Evolutionary conservation across 106 monocot species (phyloP), one percentile per base, ranked within the genome.

Genomic region (Ottelia alismoides): DNA sequence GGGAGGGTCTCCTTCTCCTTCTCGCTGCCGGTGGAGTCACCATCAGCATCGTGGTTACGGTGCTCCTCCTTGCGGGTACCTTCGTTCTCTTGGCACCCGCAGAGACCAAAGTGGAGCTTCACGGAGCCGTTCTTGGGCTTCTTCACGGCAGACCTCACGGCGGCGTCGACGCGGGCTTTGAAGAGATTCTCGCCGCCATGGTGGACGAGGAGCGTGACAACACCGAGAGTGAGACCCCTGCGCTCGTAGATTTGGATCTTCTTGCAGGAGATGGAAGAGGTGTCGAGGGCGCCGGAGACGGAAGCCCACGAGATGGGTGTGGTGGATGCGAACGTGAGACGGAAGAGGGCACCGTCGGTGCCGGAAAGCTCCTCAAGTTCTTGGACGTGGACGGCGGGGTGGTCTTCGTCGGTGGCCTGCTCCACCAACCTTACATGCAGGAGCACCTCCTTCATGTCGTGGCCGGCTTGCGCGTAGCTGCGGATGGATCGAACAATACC

Each of bases 221-320:
- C 69, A 4, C 87, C 88, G 11, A 93, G 68, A 0, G 78, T 78
- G 29, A 84, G 69, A 20, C 78, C 83, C 52, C 78, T 87, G 70
- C 88, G 83, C 78, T 87, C 93, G 31, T 88, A 93, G 54, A 87
- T 84, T 71, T 93, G 88, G 57, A 88, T 69, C 61, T 75, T 84
- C 46, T 74, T 76, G 75, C 88, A 93, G 60, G 49, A 65, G 53
- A 93, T 62, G 56, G 64, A 52, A 11, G 68, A 72, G 40, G 43
- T 66, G 25, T 88, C 93, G 3, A 93, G 77, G 16, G 77, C 72
- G 1, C 67, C 72, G 2, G 87, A 80, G 45, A 93, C 69, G 17
- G 78, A 72, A 31, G 77, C 70, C 93, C 87, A 93, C n/a, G 93
- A 93, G 17, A 93, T 65, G 18, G 80, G 58, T 0, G 80, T 70